These are phyloP conservation scores for Polygonum aviculare DNA, from an alignment of 148 eudicot genomes.

Conservation along the genomic window DNA sequence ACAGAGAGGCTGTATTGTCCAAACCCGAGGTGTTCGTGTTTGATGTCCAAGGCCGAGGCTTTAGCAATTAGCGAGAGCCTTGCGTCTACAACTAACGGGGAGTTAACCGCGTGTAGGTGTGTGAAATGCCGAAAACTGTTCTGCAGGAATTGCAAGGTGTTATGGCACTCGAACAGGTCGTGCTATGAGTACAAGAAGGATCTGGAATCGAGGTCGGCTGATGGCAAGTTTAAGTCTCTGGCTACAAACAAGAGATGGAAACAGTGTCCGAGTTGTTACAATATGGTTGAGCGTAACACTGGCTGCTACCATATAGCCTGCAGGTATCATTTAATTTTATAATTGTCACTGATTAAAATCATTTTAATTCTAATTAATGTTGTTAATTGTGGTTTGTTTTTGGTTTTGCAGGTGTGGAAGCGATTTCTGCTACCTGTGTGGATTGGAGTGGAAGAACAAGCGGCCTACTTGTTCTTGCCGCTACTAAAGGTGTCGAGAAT, in stretches of 20 bases:
- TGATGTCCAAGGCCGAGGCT: not conserved
- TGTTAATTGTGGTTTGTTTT: no score
- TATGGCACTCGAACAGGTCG: not conserved
- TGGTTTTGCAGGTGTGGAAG: not conserved
- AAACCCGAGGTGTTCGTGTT: not conserved
- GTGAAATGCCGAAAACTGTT: not conserved
- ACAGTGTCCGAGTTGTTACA: not conserved
- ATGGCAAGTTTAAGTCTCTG: not conserved
- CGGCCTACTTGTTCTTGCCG: not conserved
- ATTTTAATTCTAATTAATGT: no score
- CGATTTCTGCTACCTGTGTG: slow-evolving; percentile 2
- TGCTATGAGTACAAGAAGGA: not conserved
- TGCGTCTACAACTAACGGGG: not conserved
- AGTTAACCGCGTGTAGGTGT: not conserved
- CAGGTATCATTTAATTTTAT: not conserved
- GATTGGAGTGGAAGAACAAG: not conserved
- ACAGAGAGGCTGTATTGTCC: not conserved
- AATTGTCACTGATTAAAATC: no score
- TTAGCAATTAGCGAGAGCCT: not conserved
- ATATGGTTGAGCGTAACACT: not conserved
- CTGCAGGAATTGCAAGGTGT: not conserved
- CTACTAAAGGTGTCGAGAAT: no score
- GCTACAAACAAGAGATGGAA: not conserved
- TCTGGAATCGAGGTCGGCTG: not conserved
- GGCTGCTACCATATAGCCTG: not conserved